Evolutionary conservation across 768 basidiomycete species (phyloP), one percentile per base, ranked within the genome.

Genomic region (Cantharellus anzutake): DNA sequence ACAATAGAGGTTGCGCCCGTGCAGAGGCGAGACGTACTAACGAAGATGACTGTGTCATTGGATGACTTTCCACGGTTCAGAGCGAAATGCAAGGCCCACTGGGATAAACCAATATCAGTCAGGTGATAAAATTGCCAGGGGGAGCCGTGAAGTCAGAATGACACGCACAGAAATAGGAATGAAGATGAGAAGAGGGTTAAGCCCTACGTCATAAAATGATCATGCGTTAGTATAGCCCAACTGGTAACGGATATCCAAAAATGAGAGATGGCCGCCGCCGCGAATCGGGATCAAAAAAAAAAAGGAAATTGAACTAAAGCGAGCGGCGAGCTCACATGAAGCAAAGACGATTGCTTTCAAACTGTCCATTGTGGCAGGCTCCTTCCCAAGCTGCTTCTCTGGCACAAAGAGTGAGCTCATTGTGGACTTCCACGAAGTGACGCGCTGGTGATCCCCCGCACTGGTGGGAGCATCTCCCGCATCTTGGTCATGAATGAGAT

Each of bases 61-160:
- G 52, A 55, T 11, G 52, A 55, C 38, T 55, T 55, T 11, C 11
- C 7, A 7, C 38, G 60, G 1, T 75, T 73, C 38, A 80, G 61
- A 0, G 76, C 75, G 56, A 84, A 87, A 69, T 86, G 73, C 2
- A 87, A 71, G 2, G 76, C 82, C 86, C 85, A 87, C 85, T 87
- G 20, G 20, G 20, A 56, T 41, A 56, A 56, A 39, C 16, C 34
- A 50, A 34, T 42, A 41, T 16, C n/a, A 37, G 52, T 55, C 52
- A 55, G 35, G 35, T 37, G 11, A 37, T 11, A 11, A 11, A 7
- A 41, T 39, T 37, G 53, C 7, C 38, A 56, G 3, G 63, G 16
- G 38, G 40, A 14, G 51, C 4, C 58, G 50, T 34, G 50, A 48
- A 16, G 61, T 41, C 55, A 41, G 4, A 35, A 52, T 52, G 41